Conservation (phyloP, 2,329 filamentous ascomycete genomes). For the Monosporascus sp. region DNA sequence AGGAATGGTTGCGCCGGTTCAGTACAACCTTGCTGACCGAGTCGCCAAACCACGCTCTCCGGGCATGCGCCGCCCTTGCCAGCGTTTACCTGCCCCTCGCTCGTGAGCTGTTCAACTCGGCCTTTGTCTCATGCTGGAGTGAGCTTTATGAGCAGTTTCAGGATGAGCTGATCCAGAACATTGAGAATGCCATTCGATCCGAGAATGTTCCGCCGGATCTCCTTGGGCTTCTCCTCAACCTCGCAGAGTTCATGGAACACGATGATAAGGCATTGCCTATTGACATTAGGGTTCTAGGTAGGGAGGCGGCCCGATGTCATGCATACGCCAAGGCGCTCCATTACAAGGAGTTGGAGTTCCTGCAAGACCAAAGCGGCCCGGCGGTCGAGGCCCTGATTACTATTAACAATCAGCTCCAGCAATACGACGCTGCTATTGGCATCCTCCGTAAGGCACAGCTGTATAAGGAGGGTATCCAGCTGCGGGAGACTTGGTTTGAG, state of each 20-base stretch:
- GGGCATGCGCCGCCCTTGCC: constrained; percentile 86
- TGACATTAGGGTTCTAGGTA: constrained; percentile 88
- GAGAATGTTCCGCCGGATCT: constrained; percentile 95
- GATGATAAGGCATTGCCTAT: constrained; percentile 98
- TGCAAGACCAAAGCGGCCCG: constrained; percentile 92
- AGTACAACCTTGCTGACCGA: constrained; percentile 93
- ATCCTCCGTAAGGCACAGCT: constrained; percentile 94
- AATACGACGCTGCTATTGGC: constrained; percentile 96
- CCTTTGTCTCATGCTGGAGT: constrained; percentile 98
- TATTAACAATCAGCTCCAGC: constrained; percentile 98
- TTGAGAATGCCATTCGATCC: constrained; percentile 92
- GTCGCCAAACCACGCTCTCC: constrained; percentile 89
- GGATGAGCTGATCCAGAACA: constrained; percentile 90
- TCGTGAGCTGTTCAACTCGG: constrained; percentile 93
- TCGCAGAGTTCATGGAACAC: constrained; percentile 99
- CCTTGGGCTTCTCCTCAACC: constrained; percentile 85
- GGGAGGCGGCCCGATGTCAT: constrained; percentile 93
- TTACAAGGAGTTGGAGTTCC: constrained; percentile 97
- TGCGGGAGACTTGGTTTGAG: constrained; percentile 98
- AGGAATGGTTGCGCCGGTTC: constrained; percentile 96
- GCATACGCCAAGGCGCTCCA: constrained; percentile 97
- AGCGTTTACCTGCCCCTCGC: constrained; percentile 89
- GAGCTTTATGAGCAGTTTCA: constrained; percentile 96
- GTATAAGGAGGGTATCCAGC: constrained; percentile 86
- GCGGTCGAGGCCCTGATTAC: constrained; percentile 96